These are phyloP conservation scores for Alloascoidea africana DNA, from an alignment of 805 yeast genomes.

Conservation along the genomic window DNA sequence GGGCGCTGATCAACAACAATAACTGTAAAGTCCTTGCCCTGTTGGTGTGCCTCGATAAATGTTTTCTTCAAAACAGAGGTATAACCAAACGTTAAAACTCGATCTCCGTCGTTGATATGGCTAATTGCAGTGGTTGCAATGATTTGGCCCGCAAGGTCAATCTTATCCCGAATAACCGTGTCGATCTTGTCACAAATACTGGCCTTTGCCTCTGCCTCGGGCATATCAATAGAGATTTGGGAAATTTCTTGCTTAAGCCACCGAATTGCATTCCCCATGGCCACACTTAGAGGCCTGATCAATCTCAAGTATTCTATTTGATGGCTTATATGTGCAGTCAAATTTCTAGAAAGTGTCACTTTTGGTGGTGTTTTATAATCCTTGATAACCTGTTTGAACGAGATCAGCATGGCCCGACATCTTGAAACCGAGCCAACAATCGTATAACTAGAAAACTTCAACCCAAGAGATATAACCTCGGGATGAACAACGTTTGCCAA, in stretches of 20 bases:
- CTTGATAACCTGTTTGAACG: constrained; percentile 63
- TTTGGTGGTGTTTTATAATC: constrained; percentile 80
- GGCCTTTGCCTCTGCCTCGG: constrained; percentile 51
- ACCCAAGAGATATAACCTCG: constrained; percentile 59
- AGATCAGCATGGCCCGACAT: constrained; percentile 70
- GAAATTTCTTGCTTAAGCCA: constrained; percentile 95
- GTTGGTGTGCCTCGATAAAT: constrained; percentile 44
- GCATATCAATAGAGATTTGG: constrained; percentile 55
- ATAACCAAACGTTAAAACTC: constrained; percentile 77
- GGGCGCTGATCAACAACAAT: constrained; percentile 90
- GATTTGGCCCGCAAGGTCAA: constrained; percentile 68
- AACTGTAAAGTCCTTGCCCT: constrained; percentile 55
- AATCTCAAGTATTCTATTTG: constrained; percentile 88
- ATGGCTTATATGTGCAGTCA: constrained; percentile 75
- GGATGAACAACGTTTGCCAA: constrained; percentile 73
- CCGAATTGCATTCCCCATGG: constrained; percentile 96
- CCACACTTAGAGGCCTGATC: constrained; percentile 79
- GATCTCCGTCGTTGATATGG: constrained; percentile 63
- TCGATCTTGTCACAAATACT: constrained; percentile 55
- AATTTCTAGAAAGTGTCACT: constrained; percentile 73
- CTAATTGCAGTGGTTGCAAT: constrained; percentile 68
- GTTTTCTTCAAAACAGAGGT: constrained; percentile 71
- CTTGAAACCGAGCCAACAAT: constrained; percentile 85
- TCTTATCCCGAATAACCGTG: constrained; percentile 68
- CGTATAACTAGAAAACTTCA: constrained; percentile 68